Conservation (phyloP, 495 filamentous ascomycete genomes). For the Aspergillus ellipticus region DNA sequence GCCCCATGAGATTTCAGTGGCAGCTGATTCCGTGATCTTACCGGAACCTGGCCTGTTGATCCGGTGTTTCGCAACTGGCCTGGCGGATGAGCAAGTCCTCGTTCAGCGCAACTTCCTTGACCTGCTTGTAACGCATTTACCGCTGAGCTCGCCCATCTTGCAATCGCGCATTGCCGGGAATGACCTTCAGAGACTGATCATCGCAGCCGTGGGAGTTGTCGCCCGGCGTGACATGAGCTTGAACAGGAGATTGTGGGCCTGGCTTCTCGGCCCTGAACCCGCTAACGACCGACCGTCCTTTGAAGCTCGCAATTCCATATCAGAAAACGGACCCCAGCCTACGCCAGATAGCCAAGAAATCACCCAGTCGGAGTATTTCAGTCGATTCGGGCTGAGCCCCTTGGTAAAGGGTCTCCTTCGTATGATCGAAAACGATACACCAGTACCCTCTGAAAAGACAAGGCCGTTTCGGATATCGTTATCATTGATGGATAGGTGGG, state of each 20-base stretch:
- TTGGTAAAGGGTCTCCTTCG: conserved; percentile 70
- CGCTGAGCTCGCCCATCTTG: conserved; percentile 79
- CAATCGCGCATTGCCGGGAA: conserved; percentile 64
- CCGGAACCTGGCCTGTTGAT: conserved; percentile 90
- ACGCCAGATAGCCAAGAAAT: conserved; percentile 41
- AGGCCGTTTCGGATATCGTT: conserved; percentile 86
- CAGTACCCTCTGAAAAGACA: conserved; percentile 65
- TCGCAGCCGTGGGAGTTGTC: conserved; percentile 80
- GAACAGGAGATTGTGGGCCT: conserved; percentile 92
- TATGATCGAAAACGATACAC: conserved; percentile 61
- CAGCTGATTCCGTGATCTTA: conserved; percentile 72
- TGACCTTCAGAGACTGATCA: conserved; percentile 77
- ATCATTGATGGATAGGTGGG: conserved; percentile 96
- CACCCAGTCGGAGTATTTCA: conserved; percentile 66
- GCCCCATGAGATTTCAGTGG: conserved; percentile 31
- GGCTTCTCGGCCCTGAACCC: conserved; percentile 85
- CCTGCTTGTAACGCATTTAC: conserved; percentile 84
- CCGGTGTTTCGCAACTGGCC: conserved; percentile 82
- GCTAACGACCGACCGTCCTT: conserved; percentile 39
- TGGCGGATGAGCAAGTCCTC: conserved; percentile 85
- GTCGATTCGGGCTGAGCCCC: conserved; percentile 67
- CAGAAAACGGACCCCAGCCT: conserved; percentile 42
- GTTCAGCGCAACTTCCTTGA: conserved; percentile 94
- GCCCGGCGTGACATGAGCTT: conserved; percentile 90
- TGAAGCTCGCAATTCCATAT: conserved; percentile 47